A percentile compares a stretch with the other conserved stretches of the same genome.
Conservation (phyloP, 306 rosid species). For the Rosa multiflora region DNA sequence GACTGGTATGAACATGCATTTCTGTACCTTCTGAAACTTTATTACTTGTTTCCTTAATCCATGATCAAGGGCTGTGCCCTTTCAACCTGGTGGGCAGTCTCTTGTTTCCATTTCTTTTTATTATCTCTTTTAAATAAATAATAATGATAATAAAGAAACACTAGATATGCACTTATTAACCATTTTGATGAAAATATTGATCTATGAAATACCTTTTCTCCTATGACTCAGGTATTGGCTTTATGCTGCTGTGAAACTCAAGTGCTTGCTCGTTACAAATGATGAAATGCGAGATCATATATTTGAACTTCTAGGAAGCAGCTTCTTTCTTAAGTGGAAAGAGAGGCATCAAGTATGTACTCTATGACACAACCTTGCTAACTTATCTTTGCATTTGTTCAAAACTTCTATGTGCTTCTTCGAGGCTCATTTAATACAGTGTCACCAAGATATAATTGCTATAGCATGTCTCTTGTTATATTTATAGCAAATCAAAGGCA, state of each 20-base stretch:
- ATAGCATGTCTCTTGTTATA: background rate
- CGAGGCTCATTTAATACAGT: background rate
- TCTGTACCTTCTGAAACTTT: conserved; percentile 1
- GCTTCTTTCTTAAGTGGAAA: conserved; percentile 87
- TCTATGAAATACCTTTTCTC: conserved; percentile 7
- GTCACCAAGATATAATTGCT: background rate
- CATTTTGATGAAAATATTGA: background rate
- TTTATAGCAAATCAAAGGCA: background rate
- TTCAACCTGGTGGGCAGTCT: background rate
- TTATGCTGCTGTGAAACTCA: conserved; percentile 75
- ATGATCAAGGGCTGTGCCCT: background rate
- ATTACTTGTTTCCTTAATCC: background rate
- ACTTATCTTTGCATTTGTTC: background rate
- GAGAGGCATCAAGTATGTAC: conserved; percentile 81
- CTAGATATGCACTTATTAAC: background rate
- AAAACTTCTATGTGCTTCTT: background rate
- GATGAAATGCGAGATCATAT: conserved; percentile 98
- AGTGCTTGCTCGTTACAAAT: conserved; percentile 85
- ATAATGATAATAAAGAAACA: background rate
- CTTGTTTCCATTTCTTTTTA: background rate
- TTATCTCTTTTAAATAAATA: background rate
- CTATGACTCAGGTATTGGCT: conserved; percentile 75
- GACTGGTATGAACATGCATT: conserved; percentile 65
- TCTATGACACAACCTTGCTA: conserved; percentile 14
- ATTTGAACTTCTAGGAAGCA: conserved; percentile 78